phyloP scores from a whole-genome alignment of 768 basidiomycete genomes.

The Lentinula detonsa region DNA sequence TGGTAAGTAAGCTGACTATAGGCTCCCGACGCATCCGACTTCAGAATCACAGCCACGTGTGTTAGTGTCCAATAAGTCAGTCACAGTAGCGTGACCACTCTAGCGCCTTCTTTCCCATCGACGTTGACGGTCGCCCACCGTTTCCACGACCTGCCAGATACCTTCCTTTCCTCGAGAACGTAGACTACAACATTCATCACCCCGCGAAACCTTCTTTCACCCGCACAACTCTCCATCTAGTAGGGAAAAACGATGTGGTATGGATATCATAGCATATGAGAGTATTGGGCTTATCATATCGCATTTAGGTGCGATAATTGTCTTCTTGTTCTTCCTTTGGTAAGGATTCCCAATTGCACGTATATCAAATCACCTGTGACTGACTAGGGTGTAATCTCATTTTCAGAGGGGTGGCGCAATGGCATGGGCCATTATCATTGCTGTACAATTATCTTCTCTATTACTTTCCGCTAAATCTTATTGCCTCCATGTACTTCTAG shows the following conservation, averaged over 20 bases:
- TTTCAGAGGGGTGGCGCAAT: constrained; percentile 64
- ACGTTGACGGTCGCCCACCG: constrained; percentile 6
- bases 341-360: constrained; percentile 23
- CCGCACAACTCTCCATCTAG: constrained; percentile 5
- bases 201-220: constrained; percentile 14
- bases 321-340: constrained; percentile 66
- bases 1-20: no score
- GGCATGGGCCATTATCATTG: constrained; percentile 59
- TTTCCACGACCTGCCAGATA: background rate
- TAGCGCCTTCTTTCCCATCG: background rate
- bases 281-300: constrained; percentile 6
- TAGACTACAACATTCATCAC: background rate
- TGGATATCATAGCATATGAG: constrained; percentile 13
- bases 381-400: constrained; percentile 18
- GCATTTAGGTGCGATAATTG: constrained; percentile 71
- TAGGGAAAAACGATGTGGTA: constrained; percentile 21
- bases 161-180: background rate
- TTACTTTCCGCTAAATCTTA: background rate
- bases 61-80: background rate
- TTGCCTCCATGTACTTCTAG: constrained; percentile 24
- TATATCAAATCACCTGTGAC: constrained; percentile 17
- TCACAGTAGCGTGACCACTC: background rate
- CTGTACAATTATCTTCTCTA: constrained; percentile 32
- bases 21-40: no score
- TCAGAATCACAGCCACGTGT: no score